Evolutionary conservation across 2,329 filamentous ascomycete genomes (phyloP), one percentile per base, ranked within the genome.

Genomic region (Stagonosporopsis cucurbitacearum): DNA sequence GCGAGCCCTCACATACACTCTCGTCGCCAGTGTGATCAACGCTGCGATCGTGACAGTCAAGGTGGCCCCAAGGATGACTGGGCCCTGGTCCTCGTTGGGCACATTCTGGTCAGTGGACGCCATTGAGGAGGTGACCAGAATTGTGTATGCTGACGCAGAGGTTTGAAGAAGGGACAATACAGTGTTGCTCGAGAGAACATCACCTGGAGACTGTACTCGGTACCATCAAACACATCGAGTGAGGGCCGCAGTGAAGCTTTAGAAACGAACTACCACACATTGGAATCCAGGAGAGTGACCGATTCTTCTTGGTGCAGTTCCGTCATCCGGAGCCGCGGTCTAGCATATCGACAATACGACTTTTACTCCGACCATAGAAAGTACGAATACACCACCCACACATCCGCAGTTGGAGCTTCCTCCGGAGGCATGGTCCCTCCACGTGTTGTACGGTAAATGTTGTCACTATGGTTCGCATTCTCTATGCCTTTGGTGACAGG

Each of bases 1-100:
- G 17, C 68, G 67, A 5, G 77, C 28, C n/a, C 82, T 75, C 25
- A 84, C 83, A 49, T 79, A 82, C 9, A 81, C 58, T 19, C 81
- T 76, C 26, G 77, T 66, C 9, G 72, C 23, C 4, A 80, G 75
- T 0, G 75, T 73, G 15, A 81, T 50, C 2, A 77, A 63, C 0
- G 80, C 78, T 22, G 78, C 51, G 3, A 70, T 64, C 1, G 79
- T 77, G 32, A 82, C 69, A 1, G 75, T 63, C 12, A 79, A 52
- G 11, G 79, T 78, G 4, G 77, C 73, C 4, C 69, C 76, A 17
- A 82, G 67, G 19, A 82, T 78, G 6, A 62, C 62, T 5, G 68
- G 64, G 1, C 74, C 72, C 44, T 74, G 72, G 58, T 78, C 67
- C 33, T 79, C 75, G n/a, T 72, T 49, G 0, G 49, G 28, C 32